These are phyloP conservation scores for Fusarium nygamai DNA, from an alignment of 2,329 filamentous ascomycete species.

Conservation along the genomic window DNA sequence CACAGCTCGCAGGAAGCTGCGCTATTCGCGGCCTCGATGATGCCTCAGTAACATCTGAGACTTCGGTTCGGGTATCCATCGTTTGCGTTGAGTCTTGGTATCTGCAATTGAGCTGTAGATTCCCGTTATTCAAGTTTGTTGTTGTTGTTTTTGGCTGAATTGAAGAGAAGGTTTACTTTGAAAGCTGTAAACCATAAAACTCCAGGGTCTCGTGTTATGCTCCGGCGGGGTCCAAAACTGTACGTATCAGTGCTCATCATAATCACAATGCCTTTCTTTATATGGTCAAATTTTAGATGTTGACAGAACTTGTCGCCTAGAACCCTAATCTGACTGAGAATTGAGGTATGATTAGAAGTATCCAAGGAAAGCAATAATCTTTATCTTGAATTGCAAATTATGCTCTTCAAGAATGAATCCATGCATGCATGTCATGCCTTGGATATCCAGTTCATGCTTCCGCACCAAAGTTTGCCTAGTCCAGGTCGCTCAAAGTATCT, in stretches of 20 bases:
- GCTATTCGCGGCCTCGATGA: slow-evolving; percentile 48
- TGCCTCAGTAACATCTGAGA: slow-evolving; percentile 40
- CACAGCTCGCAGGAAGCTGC: slow-evolving; percentile 83
- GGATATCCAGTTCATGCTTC: background rate
- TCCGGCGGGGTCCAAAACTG: slow-evolving; percentile 24
- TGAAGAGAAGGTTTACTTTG: slow-evolving; percentile 2
- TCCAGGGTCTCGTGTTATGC: slow-evolving; percentile 10
- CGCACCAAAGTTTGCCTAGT: background rate
- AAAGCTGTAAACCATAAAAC: slow-evolving; percentile 8
- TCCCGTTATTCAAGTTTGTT: background rate
- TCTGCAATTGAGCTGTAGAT: background rate
- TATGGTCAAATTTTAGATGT: background rate
- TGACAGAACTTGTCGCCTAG: background rate
- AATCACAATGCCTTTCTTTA: background rate
- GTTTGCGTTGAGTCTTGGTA: background rate
- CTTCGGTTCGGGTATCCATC: slow-evolving; percentile 43
- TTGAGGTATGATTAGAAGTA: background rate
- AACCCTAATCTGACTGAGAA: background rate
- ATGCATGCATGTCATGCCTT: background rate
- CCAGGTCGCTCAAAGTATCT: background rate
- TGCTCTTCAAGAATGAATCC: background rate
- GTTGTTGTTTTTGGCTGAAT: background rate
- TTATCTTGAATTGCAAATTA: background rate
- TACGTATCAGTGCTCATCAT: slow-evolving; percentile 3
- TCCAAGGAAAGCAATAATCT: background rate